Evolutionary conservation across 2,329 filamentous ascomycete genomes (phyloP).

Genomic region (Hypoxylon sp.): DNA sequence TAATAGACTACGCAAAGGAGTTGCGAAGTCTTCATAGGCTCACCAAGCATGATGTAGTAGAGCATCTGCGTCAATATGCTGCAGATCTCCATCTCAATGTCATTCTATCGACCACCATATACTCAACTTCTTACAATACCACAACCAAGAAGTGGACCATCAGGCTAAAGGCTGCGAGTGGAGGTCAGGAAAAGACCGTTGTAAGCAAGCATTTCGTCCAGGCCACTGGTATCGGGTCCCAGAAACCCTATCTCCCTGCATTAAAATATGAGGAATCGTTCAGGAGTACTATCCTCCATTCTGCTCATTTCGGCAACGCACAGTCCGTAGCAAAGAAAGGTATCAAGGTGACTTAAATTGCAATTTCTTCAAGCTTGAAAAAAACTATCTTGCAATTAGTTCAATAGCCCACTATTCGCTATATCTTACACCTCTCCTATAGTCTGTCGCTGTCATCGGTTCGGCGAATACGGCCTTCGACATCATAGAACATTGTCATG

Average conservation of each 20-base stretch:
- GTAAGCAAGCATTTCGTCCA: conserved; percentile 41
- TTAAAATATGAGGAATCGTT: conserved; percentile 36
- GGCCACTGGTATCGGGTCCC: conserved; percentile 41
- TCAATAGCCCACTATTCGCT: neutral
- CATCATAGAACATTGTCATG: conserved; percentile 48
- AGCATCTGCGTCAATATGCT: conserved; percentile 42
- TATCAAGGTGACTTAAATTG: conserved; percentile 37
- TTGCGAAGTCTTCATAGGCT: conserved; percentile 34
- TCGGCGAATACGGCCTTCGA: conserved; percentile 56
- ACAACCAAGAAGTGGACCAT: conserved; percentile 41
- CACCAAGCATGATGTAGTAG: conserved; percentile 35
- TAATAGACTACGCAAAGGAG: conserved; percentile 30
- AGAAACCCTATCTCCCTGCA: conserved; percentile 38
- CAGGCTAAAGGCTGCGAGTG: conserved; percentile 26
- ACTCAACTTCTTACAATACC: conserved; percentile 40
- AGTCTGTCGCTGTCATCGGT: conserved; percentile 48
- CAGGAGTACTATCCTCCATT: conserved; percentile 42
- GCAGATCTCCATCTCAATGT: conserved; percentile 46
- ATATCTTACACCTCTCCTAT: conserved; percentile 12
- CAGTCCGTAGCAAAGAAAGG: conserved; percentile 32
- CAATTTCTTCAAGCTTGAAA: too few relatives aligned
- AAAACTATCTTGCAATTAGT: too few relatives aligned
- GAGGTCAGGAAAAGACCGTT: too few relatives aligned
- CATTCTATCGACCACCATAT: conserved; percentile 43
- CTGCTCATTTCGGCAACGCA: conserved; percentile 36